Conservation (phyloP, 495 filamentous ascomycete genomes). For the Xylaria bambusicola region DNA sequence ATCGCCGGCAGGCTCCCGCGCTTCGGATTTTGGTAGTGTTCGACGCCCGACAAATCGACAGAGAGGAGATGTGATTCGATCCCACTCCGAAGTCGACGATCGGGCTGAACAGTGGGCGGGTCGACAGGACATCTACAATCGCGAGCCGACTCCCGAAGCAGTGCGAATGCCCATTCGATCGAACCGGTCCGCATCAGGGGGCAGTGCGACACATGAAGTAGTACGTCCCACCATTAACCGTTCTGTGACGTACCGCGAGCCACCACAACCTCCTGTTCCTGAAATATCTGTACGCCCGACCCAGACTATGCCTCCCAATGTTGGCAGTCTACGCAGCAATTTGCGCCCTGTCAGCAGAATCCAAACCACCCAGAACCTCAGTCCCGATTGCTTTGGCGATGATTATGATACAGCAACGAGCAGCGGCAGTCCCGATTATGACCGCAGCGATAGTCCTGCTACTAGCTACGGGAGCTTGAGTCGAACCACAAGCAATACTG, state of each 20-base stretch:
- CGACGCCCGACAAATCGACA: slow-evolving; percentile 39
- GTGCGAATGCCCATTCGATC: slow-evolving; percentile 67
- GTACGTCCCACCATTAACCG: slow-evolving; percentile 36
- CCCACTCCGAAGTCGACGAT: slow-evolving; percentile 43
- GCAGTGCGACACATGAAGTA: slow-evolving; percentile 52
- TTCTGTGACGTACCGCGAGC: slow-evolving; percentile 43
- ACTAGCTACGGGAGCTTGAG: slow-evolving; percentile 63
- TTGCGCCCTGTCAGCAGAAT: slow-evolving; percentile 45
- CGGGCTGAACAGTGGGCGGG: slow-evolving; percentile 35
- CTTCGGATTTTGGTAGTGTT: slow-evolving; percentile 21
- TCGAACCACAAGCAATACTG: slow-evolving; percentile 52
- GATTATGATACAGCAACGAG: slow-evolving; percentile 62
- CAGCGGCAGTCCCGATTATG: slow-evolving; percentile 62
- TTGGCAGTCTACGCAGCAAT: slow-evolving; percentile 42
- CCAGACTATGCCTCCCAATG: slow-evolving; percentile 32
- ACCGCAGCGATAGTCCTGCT: slow-evolving; percentile 60
- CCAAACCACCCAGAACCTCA: slow-evolving; percentile 56
- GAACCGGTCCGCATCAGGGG: slow-evolving; percentile 36
- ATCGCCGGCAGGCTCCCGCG: slow-evolving; percentile 27
- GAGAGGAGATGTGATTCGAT: slow-evolving; percentile 50
- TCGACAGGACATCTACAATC: slow-evolving; percentile 41
- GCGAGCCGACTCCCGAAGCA: slow-evolving; percentile 39
- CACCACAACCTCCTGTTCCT: slow-evolving; percentile 32
- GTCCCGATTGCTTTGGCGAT: slow-evolving; percentile 64
- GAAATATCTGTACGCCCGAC: slow-evolving; percentile 32